Percentiles rank a stretch among this genome's conserved stretches.
Evolutionary conservation across 371 early-diverging fungal genomes (phyloP).

Genomic region (Mucor lusitanicus): DNA sequence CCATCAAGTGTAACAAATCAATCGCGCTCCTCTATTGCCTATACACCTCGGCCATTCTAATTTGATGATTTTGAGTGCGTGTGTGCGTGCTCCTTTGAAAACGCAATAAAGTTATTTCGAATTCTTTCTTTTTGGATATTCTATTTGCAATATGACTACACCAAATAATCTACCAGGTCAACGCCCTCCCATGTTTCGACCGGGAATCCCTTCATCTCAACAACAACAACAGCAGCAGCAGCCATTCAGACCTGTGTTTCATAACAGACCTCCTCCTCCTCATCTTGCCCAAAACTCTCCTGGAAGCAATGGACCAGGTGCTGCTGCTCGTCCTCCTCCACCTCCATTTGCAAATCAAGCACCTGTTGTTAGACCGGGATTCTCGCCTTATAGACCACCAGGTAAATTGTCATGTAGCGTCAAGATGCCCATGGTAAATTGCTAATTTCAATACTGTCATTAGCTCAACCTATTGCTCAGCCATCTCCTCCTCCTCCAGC

Average conservation of each 20-base stretch:
- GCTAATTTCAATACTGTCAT: background rate
- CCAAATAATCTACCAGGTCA: background rate
- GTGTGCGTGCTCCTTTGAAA: too few species aligned
- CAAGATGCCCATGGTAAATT: background rate
- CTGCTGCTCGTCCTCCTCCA: background rate
- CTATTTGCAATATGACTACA: background rate
- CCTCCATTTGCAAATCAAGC: background rate
- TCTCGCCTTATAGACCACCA: background rate
- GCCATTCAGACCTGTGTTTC: background rate
- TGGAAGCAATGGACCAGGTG: background rate
- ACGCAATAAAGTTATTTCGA: background rate
- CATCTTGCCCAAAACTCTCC: background rate
- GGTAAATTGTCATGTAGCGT: background rate
- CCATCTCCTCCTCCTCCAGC: background rate
- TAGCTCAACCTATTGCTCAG: background rate
- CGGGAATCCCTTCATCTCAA: background rate
- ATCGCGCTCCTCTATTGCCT: background rate
- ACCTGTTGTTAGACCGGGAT: background rate
- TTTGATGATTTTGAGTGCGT: background rate
- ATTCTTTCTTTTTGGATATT: background rate
- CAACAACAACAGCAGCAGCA: too few species aligned
- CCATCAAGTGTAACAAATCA: background rate
- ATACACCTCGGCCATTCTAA: background rate
- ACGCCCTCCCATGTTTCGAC: background rate
- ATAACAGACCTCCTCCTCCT: background rate